phyloP scores from a whole-genome alignment of 1,284 basidiomycete genomes.

The Melampsora occidentalis region DNA sequence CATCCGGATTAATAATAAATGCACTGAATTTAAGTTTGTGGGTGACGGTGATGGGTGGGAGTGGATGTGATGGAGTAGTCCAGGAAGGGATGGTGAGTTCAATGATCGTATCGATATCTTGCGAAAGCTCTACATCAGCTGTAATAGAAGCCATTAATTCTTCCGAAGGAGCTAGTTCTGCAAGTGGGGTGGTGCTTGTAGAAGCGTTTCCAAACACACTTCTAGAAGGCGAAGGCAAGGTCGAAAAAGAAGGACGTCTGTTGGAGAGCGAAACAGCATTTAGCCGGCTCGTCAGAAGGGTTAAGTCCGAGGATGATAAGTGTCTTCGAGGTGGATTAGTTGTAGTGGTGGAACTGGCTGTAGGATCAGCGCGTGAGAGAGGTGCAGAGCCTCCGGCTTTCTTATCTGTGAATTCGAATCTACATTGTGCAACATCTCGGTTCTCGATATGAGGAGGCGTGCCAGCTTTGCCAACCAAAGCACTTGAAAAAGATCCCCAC shows the following conservation, averaged over 20 bases:
- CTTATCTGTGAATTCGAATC: slow-evolving; percentile 15
- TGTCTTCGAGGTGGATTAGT: neutral
- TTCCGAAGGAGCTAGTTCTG: slow-evolving; percentile 12
- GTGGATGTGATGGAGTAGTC: slow-evolving; percentile 62
- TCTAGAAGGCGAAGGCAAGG: slow-evolving; percentile 1
- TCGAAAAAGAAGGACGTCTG: neutral
- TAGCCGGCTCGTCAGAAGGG: slow-evolving; percentile 3
- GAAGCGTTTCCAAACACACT: slow-evolving; percentile 11
- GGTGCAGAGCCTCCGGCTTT: neutral
- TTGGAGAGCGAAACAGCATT: slow-evolving; percentile 27
- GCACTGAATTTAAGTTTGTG: slow-evolving; percentile 56
- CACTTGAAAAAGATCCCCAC: neutral
- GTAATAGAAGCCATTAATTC: slow-evolving; percentile 9
- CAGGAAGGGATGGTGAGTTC: slow-evolving; percentile 51
- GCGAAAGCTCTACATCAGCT: slow-evolving; percentile 47
- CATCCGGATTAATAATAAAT: slow-evolving; percentile 50
- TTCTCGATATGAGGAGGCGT: slow-evolving; percentile 27
- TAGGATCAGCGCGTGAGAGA: slow-evolving; percentile 3
- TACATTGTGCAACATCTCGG: slow-evolving; percentile 31
- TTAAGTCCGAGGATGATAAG: slow-evolving; percentile 25
- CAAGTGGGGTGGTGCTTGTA: neutral
- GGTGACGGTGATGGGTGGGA: slow-evolving; percentile 45
- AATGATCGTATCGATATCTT: slow-evolving; percentile 49
- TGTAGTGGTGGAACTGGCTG: neutral
- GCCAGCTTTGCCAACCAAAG: slow-evolving; percentile 20